Evolutionary conservation across 768 basidiomycete genomes (phyloP).

Genomic region (Trametes maxima): DNA sequence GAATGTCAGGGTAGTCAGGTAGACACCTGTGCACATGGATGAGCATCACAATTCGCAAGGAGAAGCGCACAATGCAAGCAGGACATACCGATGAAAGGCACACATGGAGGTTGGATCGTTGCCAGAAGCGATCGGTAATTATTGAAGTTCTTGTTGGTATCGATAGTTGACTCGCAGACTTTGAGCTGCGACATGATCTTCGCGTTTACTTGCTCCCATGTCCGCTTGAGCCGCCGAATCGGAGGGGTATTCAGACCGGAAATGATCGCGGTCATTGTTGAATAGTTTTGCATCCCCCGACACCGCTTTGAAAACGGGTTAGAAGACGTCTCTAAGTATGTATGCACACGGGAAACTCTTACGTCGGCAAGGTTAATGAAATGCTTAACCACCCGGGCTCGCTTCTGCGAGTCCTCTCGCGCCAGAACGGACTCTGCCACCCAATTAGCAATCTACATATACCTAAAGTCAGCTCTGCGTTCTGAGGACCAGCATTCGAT

Average conservation of each 20-base stretch:
- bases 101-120: conserved; percentile 86
- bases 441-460: conserved; percentile 83
- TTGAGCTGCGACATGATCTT: conserved; percentile 74
- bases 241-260: conserved; percentile 94
- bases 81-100: conserved; percentile 89
- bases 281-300: conserved; percentile 88
- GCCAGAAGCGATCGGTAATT: conserved; percentile 88
- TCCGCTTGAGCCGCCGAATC: conserved; percentile 88
- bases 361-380: conserved; percentile 93
- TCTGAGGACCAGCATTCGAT: conserved; percentile 46
- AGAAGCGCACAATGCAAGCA: background rate
- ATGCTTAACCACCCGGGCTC: conserved; percentile 83
- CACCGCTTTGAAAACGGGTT: conserved; percentile 64
- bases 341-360: conserved; percentile 34
- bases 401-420: conserved; percentile 80
- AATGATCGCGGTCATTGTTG: conserved; percentile 94
- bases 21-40: conserved; percentile 67
- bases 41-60: background rate
- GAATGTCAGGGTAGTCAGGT: conserved; percentile 95
- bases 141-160: conserved; percentile 91
- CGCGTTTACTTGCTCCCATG: conserved; percentile 86
- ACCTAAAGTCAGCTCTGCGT: background rate
- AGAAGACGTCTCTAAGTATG: background rate
- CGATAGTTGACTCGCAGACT: conserved; percentile 86
- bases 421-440: conserved; percentile 83